These are phyloP conservation scores for Euphorbia celastroides DNA, from an alignment of 441 rosid genomes.

Conservation along the genomic window DNA sequence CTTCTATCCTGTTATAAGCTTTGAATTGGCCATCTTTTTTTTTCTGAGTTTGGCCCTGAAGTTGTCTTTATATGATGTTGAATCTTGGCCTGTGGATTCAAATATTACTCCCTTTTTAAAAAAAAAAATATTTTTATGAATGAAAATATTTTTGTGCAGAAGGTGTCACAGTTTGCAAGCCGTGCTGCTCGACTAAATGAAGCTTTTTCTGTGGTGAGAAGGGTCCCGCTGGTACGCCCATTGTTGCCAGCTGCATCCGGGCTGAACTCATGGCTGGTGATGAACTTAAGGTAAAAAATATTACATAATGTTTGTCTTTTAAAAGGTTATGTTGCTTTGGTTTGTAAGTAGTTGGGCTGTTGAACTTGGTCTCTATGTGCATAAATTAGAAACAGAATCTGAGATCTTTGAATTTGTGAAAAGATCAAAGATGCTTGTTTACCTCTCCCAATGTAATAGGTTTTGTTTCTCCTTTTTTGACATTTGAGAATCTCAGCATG, in stretches of 20 bases:
- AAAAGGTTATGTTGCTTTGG: constrained; percentile 12
- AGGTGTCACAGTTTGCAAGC: constrained; percentile 67
- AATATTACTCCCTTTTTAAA: background rate
- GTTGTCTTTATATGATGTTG: background rate
- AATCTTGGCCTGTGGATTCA: background rate
- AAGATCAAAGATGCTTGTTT: background rate
- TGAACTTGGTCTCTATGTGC: constrained; percentile 11
- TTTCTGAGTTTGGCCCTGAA: background rate
- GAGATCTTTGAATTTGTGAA: background rate
- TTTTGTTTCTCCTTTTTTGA: too few relatives aligned
- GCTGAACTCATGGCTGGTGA: constrained; percentile 64
- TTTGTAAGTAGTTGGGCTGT: constrained; percentile 17
- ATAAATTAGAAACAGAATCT: background rate
- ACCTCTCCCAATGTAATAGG: too few relatives aligned
- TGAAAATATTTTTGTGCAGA: constrained; percentile 33
- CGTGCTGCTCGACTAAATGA: constrained; percentile 79
- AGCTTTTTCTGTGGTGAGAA: constrained; percentile 74
- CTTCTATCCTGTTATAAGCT: background rate
- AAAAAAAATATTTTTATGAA: too few relatives aligned
- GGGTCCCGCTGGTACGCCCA: constrained; percentile 77
- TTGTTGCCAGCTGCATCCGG: constrained; percentile 48
- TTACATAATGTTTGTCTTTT: constrained; percentile 9
- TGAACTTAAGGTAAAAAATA: constrained; percentile 57
- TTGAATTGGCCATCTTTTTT: background rate
- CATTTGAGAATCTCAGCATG: background rate